Percentiles rank a stretch among this genome's conserved stretches.
These are phyloP conservation scores for Sporormia fimetaria DNA, from an alignment of 495 filamentous ascomycete species.

Conservation along the genomic window DNA sequence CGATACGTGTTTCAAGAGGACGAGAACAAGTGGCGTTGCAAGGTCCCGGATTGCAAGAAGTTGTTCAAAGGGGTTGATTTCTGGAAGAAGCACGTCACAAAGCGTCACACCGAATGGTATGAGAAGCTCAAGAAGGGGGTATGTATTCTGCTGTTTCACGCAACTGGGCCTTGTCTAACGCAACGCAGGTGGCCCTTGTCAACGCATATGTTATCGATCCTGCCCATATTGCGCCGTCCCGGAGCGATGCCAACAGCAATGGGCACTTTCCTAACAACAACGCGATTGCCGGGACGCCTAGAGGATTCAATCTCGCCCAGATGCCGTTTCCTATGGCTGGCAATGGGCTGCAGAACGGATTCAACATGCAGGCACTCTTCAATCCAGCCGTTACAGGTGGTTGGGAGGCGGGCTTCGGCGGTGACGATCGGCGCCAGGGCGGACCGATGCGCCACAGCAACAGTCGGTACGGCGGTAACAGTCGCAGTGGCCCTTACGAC, in stretches of 20 bases:
- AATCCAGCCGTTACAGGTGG: constrained; percentile 33
- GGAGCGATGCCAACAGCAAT: constrained; percentile 94
- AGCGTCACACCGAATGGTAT: constrained; percentile 84
- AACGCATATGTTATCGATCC: constrained; percentile 92
- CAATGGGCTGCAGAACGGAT: constrained; percentile 30
- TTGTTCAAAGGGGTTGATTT: constrained; percentile 94
- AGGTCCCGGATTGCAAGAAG: constrained; percentile 88
- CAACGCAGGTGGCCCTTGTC: constrained; percentile 61
- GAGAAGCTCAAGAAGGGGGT: constrained; percentile 73
- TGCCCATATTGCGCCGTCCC: constrained; percentile 78
- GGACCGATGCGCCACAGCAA: constrained; percentile 51
- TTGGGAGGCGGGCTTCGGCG: constrained; percentile 21
- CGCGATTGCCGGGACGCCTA: constrained; percentile 69
- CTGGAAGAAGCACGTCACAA: constrained; percentile 96
- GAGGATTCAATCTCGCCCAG: constrained; percentile 77
- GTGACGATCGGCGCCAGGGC: constrained; percentile 40
- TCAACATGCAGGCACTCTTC: constrained; percentile 41
- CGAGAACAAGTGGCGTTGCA: constrained; percentile 91
- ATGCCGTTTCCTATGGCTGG: constrained; percentile 38
- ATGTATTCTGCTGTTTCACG: constrained; percentile 31
- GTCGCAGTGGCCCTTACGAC: constrained; percentile 48
- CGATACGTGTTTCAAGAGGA: constrained; percentile 96
- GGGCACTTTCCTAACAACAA: constrained; percentile 82
- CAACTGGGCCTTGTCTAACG: constrained; percentile 14
- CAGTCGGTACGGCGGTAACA: constrained; percentile 38